phyloP scores from a whole-genome alignment of 139 green algal genomes.

The Limnomonas spitsbergensis region DNA sequence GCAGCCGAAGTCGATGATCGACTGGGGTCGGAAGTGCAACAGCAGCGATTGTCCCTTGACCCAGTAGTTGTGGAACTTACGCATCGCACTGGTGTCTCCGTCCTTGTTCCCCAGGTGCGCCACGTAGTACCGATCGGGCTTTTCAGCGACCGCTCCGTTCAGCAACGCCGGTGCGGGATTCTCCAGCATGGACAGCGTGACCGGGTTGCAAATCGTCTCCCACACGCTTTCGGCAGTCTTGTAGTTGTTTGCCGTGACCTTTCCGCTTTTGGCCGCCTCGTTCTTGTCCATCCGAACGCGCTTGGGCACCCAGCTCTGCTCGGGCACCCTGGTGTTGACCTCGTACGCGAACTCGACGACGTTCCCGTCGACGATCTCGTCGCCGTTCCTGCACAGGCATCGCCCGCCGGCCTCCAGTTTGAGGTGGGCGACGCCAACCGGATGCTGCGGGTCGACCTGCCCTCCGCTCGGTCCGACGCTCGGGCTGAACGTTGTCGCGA shows the following conservation, averaged over 20 bases:
- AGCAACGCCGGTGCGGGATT: neutral
- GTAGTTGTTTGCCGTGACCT: neutral
- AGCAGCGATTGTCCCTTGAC: constrained; percentile 5
- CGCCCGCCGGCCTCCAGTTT: too few relatives aligned
- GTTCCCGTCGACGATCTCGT: constrained; percentile 9
- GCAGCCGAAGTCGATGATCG: constrained; percentile 7
- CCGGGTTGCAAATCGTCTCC: neutral
- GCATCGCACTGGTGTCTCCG: neutral
- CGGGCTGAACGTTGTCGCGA: neutral
- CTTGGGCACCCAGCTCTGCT: neutral
- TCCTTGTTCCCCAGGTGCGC: neutral
- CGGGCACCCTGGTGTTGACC: neutral
- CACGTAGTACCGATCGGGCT: neutral
- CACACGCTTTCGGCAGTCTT: neutral
- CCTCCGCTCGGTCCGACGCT: neutral
- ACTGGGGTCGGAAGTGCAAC: neutral
- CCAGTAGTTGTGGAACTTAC: constrained; percentile 1
- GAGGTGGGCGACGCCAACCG: too few relatives aligned
- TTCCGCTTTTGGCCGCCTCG: neutral
- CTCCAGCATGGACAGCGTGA: neutral
- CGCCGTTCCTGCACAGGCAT: neutral
- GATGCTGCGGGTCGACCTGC: neutral
- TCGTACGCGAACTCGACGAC: constrained; percentile 15
- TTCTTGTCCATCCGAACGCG: constrained; percentile 6
- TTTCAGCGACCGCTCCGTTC: neutral